These are phyloP conservation scores for Tuber magnatum DNA, from an alignment of 495 filamentous ascomycete species.

Conservation along the genomic window DNA sequence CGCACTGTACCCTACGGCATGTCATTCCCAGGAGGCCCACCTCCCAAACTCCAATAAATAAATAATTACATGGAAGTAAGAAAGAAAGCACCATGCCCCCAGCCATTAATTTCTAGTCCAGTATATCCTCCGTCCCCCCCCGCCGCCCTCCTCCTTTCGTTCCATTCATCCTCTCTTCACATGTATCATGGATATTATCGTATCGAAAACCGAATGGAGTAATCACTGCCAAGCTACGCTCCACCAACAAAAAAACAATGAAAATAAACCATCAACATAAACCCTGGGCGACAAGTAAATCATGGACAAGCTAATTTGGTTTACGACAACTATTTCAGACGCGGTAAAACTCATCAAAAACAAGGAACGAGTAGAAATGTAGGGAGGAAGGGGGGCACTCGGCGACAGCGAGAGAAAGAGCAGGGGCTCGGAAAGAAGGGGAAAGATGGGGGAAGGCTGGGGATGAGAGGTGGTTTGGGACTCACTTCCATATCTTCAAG, in stretches of 20 bases:
- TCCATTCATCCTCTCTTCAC: background rate
- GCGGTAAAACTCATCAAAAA: conserved; percentile 19
- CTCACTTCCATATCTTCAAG: conserved; percentile 40
- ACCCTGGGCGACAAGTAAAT: conserved; percentile 8
- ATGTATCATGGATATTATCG: background rate
- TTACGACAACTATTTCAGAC: conserved; percentile 32
- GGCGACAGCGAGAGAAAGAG: background rate
- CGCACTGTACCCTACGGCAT: background rate
- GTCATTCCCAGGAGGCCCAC: background rate
- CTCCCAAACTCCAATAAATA: background rate
- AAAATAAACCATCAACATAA: background rate
- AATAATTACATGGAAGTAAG: background rate
- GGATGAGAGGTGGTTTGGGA: background rate
- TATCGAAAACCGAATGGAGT: background rate
- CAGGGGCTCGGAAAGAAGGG: background rate
- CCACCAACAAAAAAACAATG: background rate
- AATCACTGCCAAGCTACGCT: background rate
- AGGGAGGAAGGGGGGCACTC: background rate
- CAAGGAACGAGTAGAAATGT: background rate
- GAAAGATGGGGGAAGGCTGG: background rate
- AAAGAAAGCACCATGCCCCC: background rate
- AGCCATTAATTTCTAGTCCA: background rate
- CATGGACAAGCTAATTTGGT: conserved; percentile 23
- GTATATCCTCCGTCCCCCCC: background rate
- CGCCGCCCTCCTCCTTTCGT: background rate